Percentiles rank a stretch among this genome's conserved stretches.
Conservation (phyloP, 768 basidiomycete genomes). For the Mycena amicta region DNA sequence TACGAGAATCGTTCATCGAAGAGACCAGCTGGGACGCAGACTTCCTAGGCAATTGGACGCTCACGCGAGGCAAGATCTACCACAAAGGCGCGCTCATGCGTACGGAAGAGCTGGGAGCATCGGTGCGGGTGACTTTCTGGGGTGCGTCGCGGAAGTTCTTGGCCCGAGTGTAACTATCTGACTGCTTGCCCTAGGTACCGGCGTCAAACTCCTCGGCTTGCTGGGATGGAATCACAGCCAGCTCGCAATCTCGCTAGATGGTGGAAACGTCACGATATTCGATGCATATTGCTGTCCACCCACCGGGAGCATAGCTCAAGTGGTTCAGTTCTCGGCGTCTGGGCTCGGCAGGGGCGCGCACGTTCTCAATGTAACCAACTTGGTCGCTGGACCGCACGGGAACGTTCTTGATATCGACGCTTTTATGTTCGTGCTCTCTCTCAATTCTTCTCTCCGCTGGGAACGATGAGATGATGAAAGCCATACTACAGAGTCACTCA, state of each 20-base stretch:
- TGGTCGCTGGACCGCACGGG: conserved; percentile 3
- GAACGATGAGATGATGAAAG: too few relatives aligned
- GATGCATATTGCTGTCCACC: conserved; percentile 15
- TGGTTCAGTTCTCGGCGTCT: conserved; percentile 11
- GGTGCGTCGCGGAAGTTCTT: too few relatives aligned
- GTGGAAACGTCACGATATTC: conserved; percentile 6
- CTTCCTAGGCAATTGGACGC: conserved; percentile 5
- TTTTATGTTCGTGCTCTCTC: conserved; percentile 7
- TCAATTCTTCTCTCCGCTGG: background rate
- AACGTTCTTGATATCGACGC: conserved; percentile 14
- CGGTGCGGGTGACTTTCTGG: conserved; percentile 7
- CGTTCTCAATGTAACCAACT: conserved; percentile 11
- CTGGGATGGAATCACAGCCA: conserved; percentile 17
- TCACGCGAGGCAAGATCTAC: conserved; percentile 4
- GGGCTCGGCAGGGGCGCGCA: conserved; percentile 4
- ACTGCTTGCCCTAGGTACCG: too few relatives aligned
- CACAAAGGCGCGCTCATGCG: conserved; percentile 12
- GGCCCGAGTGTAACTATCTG: too few relatives aligned
- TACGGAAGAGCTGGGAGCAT: conserved; percentile 10
- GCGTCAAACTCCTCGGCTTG: conserved; percentile 10
- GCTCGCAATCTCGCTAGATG: conserved; percentile 12
- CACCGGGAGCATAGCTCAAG: conserved; percentile 5
- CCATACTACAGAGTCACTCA: background rate
- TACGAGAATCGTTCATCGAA: background rate
- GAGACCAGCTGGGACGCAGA: background rate